Base-by-base conservation (phyloP, 2,329 filamentous ascomycete genomes). In the Xylaria sp. region DNA sequence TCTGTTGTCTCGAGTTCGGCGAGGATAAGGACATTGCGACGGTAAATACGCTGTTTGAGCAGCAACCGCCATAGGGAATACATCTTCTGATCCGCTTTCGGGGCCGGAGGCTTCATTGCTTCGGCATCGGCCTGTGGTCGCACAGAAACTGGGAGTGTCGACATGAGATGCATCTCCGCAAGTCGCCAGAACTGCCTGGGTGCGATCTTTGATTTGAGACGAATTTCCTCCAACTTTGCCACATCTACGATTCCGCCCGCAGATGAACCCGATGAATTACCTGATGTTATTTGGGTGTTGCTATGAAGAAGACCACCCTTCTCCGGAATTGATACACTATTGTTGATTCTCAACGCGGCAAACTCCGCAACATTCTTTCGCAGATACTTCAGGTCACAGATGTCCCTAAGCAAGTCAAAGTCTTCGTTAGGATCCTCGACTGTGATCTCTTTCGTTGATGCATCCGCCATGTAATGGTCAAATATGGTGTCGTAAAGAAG, bases 371-470 rank as follows among this genome's bases (percentile, higher is more conserved):
- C 70, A 20, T 84, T 82, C 9, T 80, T 82, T 64, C 88, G 88
- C 3, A 96, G 84, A 73, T 89, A 90, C 4, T 84, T 82, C 39
- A 95, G 82, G 75, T 97, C 93, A 74, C 89, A 90, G 61, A 91
- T 84, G 77, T 96, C 93, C 73, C 93, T 88, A 75, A 97, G 84
- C 68, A 93, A 89, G 76, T 96, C 92, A 74, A 97, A 97, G 0
- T 87, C 89, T 77, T 95, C 92, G 76, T 93, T 98, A 0, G 96
- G 97, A 70, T 98, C 95, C 81, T 99, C 96, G 6, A 99, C 91
- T 0, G 94, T 97, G 76, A 99, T 88, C 78, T 98, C 95, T 64
- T 89, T 85, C 8, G 94, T 91, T 69, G 91, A 90, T 0, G 87
- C 80, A 66, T 92, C 88, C 41, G 88, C 84, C 67, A 92, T 85